Evolutionary conservation across 2,329 filamentous ascomycete genomes (phyloP), one percentile per base, ranked within the genome.

Genomic region (Cladosporium velox): DNA sequence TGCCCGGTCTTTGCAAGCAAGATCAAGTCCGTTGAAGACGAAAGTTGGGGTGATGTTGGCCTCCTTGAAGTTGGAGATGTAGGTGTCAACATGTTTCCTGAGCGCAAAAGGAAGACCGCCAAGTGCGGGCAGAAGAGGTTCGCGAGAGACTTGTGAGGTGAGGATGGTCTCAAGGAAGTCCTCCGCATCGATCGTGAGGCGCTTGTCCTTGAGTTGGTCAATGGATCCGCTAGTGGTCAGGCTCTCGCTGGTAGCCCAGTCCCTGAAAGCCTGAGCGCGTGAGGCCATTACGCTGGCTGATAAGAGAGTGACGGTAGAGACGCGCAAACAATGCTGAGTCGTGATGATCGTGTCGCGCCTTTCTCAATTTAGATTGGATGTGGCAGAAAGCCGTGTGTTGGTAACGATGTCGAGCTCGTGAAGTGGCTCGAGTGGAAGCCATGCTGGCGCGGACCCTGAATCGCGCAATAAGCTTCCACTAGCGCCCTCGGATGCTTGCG

Each of bases 51-150:
- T 87, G 62, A 96, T 89, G 4, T 73, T 70, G 72, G 89, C 82
- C 55, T 85, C 84, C 67, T 87, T 86, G 84, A 95, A 92, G 66
- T 83, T 82, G 67, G 90, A 85, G 34, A 99, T 82, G 72, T 96
- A 91, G 60, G 86, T 85, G 75, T 91, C 87, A 69, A 99, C 90
- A 73, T 90, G 70, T 82, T 83, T 78, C 87, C 87, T 75, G 24
- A 98, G 85, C 63, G 91, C 91, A 67, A 91, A 88, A 2, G 94
- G 95, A 68, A 94, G 86, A 66, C 95, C 95, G 59, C 94, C 95
- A 58, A 98, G 87, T 26, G 95, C 95, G 65, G 93, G 88, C 38
- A 98, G 86, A 38, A 99, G 88, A 51, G 94, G 93, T 78, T 99
- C 95, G 75, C 91, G 90, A 55, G 87, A 89, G 32, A 88, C 86